Conservation (phyloP, 345 rosid species). For the Eucalyptus brandiana region DNA sequence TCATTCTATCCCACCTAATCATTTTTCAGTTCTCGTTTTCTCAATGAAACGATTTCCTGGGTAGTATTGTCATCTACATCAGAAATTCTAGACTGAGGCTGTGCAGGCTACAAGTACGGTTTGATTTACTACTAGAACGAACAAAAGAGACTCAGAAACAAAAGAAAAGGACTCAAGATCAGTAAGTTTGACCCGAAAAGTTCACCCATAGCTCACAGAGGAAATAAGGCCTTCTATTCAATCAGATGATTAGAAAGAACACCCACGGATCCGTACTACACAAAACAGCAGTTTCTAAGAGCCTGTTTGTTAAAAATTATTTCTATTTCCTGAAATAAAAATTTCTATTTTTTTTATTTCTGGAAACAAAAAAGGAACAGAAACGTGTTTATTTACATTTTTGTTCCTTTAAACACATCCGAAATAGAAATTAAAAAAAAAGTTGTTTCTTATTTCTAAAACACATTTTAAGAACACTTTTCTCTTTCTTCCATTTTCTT, state of each 20-base stretch:
- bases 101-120: neutral
- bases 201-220: neutral
- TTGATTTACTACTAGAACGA: neutral
- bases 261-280: neutral
- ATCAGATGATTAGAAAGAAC: neutral
- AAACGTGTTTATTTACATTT: too few relatives aligned
- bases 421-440: too few relatives aligned
- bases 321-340: too few relatives aligned
- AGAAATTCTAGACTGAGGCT: neutral
- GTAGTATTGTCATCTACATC: neutral
- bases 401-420: too few relatives aligned
- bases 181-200: neutral
- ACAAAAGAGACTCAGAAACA: neutral
- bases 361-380: too few relatives aligned
- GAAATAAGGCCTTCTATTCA: neutral
- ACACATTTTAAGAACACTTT: too few relatives aligned
- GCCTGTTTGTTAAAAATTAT: too few relatives aligned
- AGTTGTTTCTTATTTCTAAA: too few relatives aligned
- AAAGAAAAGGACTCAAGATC: neutral
- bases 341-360: too few relatives aligned
- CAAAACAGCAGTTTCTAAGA: neutral
- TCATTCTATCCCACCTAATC: neutral
- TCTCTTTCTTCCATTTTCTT: too few relatives aligned
- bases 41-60: neutral
- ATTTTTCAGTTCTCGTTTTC: neutral